Evolutionary conservation across 805 yeast species (phyloP).

Genomic region (Lachancea meyersii): DNA sequence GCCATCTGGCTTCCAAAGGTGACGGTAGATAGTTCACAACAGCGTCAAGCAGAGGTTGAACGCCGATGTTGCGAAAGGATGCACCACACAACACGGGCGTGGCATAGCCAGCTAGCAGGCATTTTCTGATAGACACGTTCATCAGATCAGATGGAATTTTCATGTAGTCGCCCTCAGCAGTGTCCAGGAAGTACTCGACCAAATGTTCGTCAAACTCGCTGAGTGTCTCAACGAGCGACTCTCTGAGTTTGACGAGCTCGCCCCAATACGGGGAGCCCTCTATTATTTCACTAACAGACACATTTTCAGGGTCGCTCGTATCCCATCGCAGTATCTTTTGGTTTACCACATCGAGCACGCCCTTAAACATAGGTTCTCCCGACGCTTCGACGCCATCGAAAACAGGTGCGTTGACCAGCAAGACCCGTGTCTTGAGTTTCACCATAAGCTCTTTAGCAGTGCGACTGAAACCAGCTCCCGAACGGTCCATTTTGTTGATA

Average conservation of each 20-base stretch:
- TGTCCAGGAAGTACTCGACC: constrained; percentile 69
- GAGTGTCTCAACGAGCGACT: constrained; percentile 73
- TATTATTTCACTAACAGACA: constrained; percentile 53
- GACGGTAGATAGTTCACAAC: constrained; percentile 73
- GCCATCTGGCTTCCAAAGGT: constrained; percentile 58
- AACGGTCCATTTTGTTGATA: constrained; percentile 93
- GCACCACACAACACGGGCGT: constrained; percentile 91
- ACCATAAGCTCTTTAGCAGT: constrained; percentile 79
- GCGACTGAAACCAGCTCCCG: constrained; percentile 90
- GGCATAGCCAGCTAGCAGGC: constrained; percentile 52
- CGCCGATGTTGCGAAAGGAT: constrained; percentile 87
- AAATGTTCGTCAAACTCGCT: constrained; percentile 77
- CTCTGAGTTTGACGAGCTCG: constrained; percentile 53
- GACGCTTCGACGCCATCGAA: constrained; percentile 40
- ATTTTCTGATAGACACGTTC: constrained; percentile 53
- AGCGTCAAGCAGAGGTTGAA: constrained; percentile 88
- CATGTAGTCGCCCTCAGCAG: constrained; percentile 59
- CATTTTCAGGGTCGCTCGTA: constrained; percentile 20
- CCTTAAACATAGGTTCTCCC: constrained; percentile 37
- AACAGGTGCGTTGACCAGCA: constrained; percentile 70
- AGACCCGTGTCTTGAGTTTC: constrained; percentile 68
- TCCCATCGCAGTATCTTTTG: constrained; percentile 48
- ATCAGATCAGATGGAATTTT: constrained; percentile 50
- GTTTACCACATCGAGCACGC: constrained; percentile 55
- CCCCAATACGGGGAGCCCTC: constrained; percentile 34